These are phyloP conservation scores for Clarireedia sp. DNA, from an alignment of 2,329 filamentous ascomycete species.

Conservation along the genomic window DNA sequence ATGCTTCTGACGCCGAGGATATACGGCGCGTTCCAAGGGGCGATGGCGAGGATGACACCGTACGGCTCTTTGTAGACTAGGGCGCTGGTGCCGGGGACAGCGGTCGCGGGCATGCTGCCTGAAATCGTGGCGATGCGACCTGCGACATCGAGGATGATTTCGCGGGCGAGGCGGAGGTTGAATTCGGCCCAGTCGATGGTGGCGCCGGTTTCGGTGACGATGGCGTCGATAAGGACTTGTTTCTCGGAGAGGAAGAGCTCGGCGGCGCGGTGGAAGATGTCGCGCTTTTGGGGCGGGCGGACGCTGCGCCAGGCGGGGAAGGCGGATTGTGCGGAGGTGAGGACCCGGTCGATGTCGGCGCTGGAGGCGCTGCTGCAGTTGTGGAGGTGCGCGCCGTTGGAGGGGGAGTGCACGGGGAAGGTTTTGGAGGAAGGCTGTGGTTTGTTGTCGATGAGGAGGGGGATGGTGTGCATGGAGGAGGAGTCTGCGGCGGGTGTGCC, in stretches of 20 bases:
- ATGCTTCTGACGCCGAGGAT: conserved; percentile 48
- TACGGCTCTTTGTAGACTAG: conserved; percentile 68
- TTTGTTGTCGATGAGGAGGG: conserved; percentile 37
- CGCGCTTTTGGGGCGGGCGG: conserved; percentile 52
- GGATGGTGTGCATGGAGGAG: conserved; percentile 25
- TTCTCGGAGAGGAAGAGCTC: conserved; percentile 47
- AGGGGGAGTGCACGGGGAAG: conserved; percentile 51
- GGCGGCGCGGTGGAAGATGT: conserved; percentile 63
- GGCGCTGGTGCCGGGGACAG: conserved; percentile 39
- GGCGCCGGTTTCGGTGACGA: conserved; percentile 46
- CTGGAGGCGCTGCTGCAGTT: conserved; percentile 50
- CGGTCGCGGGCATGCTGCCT: background rate
- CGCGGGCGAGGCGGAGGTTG: conserved; percentile 33
- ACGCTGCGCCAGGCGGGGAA: conserved; percentile 62
- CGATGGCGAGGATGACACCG: conserved; percentile 71
- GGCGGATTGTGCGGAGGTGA: conserved; percentile 52
- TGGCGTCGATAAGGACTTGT: conserved; percentile 50
- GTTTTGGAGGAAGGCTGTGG: conserved; percentile 39
- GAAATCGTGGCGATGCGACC: conserved; percentile 33
- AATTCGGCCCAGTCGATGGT: conserved; percentile 31
- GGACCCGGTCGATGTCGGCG: conserved; percentile 45
- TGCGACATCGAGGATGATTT: conserved; percentile 37
- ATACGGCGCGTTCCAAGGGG: conserved; percentile 64
- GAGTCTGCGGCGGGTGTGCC: background rate
- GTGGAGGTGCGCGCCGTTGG: conserved; percentile 43